Evolutionary conservation across 106 monocot genomes (phyloP).

Genomic region (Cymbidium sinense): DNA sequence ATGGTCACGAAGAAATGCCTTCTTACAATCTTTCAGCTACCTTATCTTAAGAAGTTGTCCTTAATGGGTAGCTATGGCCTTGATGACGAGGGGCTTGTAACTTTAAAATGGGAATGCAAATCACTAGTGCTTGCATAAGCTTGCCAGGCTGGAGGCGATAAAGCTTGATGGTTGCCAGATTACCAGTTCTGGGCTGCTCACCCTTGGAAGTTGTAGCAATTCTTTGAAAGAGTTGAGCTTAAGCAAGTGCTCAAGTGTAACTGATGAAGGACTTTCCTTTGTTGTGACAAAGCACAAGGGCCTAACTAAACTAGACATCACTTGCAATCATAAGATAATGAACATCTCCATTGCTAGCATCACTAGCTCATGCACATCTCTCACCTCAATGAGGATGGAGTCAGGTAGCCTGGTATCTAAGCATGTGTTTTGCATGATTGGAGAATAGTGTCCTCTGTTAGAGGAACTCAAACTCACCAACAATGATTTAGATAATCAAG

Average conservation of each 20-base stretch:
- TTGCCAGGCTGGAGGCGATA: conserved; percentile 41
- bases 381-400: conserved; percentile 70
- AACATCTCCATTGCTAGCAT: conserved; percentile 45
- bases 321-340: conserved; percentile 68
- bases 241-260: conserved; percentile 74
- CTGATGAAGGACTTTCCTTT: conserved; percentile 55
- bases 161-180: conserved; percentile 61
- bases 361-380: conserved; percentile 50
- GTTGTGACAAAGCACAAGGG: conserved; percentile 44
- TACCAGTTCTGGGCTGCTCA: conserved; percentile 30
- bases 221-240: conserved; percentile 63
- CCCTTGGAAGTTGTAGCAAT: conserved; percentile 35
- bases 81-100: conserved; percentile 34
- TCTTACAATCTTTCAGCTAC: conserved; percentile 43
- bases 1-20: conserved; percentile 63
- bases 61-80: conserved; percentile 51
- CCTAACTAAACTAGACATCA: conserved; percentile 65
- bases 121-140: conserved; percentile 36
- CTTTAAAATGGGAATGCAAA: conserved; percentile 41
- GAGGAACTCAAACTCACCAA: conserved; percentile 81
- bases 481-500: conserved; percentile 75
- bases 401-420: conserved; percentile 55
- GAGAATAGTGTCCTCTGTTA: conserved; percentile 42
- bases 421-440: conserved; percentile 47
- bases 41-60: conserved; percentile 38